Base-by-base conservation (phyloP, 2,329 filamentous ascomycete species). In the Ascochyta lentis region DNA sequence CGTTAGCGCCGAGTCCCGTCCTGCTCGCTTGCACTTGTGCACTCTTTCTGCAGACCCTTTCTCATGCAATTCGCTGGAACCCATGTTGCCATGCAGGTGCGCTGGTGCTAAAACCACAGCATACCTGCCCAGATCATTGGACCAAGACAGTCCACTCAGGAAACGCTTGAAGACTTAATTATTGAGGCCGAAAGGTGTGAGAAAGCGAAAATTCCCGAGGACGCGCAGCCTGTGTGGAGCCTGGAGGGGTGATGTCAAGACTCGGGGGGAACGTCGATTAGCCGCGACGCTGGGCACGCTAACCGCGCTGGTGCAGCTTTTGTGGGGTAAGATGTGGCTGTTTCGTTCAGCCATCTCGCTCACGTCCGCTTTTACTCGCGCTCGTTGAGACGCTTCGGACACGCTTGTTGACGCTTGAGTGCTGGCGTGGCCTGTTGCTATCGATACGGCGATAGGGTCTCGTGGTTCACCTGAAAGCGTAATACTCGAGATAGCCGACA, bases 201-300 rank as follows among this genome's bases (percentile, higher is more conserved):
- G 46, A 33, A 15, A 33, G 29, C 22, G 37, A 34, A 34, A 38
- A 33, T 42, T 19, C 16, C 31, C 29, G 38, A 51, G 47, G 53
- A 51, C 53, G 53, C 53, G 53, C 43, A 56, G 47, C 51, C 37
- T 44, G 31, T 33, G 41, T 42, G 46, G 41, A 51, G 31, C 26
- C 37, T 42, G 46, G 41, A 51, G 53, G 23, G 38, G 50, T 58
- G 55, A 58, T 58, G 55, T 58, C 55, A 58, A 52, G 46, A 54
- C 46, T 43, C 43, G 49, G 38, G 52, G 50, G 52, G 41, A 9
- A 51, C 47, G 37, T 56, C 47, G 43, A 51, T 56, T 56, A 56
- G 53, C 47, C 53, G 53, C 53, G 47, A 46, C 19, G 10, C 53
- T 46, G 37, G 53, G 46, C 48, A 38, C 42, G 38, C 47, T 56